Evolutionary conservation across 768 basidiomycete genomes (phyloP), one percentile per base, ranked within the genome.

Genomic region (Tylopilus sp.): DNA sequence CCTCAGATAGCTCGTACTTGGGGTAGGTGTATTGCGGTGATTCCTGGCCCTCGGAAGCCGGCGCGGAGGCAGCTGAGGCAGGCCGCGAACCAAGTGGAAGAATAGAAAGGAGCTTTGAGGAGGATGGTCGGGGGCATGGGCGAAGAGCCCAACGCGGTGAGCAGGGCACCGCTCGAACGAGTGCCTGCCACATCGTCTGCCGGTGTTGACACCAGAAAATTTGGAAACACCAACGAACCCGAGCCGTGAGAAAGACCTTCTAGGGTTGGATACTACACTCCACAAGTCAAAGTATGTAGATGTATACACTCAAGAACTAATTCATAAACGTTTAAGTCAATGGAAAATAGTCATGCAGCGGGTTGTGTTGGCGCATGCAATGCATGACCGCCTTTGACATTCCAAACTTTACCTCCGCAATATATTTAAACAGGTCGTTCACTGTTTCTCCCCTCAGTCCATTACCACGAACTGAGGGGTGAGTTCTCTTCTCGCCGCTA

Each of bases 1-100:
- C 71, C 6, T 84, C 82, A 1, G 86, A 77, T 57, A 91, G 73
- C 3, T 71, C 57, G 57, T 79, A 74, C 49, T 63, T 70, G 28
- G 73, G 68, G n/a, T 67, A 63, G 30, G 61, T 59, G 43, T 55
- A 50, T 1, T 71, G 61, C 18, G 66, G 50, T 30, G 28, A 1
- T 35, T 58, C 53, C 15, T 52, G 17, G 39, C 8, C 25, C 25
- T 51, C 49, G 9, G 22, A 18, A 12, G 23, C 47, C 23, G 20
- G 51, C 20, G 59, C 74, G 6, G 75, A 53, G 23, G 76, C 79
- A 5, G 78, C 68, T 4, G 80, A 76, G 4, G 79, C 76, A 40
- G 69, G 62, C 31, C 78, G 73, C 56, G 69, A 61, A 3, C 58
- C 54, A 15, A 38, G 43, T 36, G 42, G 40, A 5, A 47, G 45